These are phyloP conservation scores for Kwoniella pini DNA, from an alignment of 768 basidiomycete species.

Conservation along the genomic window DNA sequence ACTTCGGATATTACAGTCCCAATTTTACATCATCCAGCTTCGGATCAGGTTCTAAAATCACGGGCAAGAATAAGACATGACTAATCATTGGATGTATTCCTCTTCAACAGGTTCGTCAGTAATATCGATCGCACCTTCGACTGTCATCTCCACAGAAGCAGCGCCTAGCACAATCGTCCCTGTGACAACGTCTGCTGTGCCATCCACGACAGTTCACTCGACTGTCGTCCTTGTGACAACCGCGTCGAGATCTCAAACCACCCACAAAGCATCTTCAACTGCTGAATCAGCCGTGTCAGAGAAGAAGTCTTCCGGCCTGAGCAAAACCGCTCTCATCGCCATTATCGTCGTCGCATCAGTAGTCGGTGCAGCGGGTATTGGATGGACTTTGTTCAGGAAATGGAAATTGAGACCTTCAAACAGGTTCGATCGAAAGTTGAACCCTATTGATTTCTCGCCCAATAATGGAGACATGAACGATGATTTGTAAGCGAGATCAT, in stretches of 20 bases:
- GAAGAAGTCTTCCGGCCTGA: conserved; percentile 32
- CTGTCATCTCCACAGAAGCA: conserved; percentile 1
- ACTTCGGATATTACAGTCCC: too few species aligned
- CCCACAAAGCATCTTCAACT: conserved; percentile 17
- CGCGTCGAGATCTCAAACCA: conserved; percentile 10
- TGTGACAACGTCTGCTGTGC: background rate
- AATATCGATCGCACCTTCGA: conserved; percentile 2
- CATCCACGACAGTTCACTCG: conserved; percentile 7
- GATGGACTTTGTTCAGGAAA: conserved; percentile 50
- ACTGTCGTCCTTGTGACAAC: conserved; percentile 24
- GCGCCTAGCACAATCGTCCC: conserved; percentile 5
- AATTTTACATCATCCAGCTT: too few species aligned
- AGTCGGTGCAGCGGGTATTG: conserved; percentile 35
- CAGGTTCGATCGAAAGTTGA: conserved; percentile 46
- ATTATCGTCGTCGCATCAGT: conserved; percentile 50
- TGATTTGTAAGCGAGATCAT: conserved; percentile 35
- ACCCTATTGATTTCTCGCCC: conserved; percentile 52
- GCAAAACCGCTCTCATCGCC: conserved; percentile 45
- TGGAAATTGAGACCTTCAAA: conserved; percentile 48
- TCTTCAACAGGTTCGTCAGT: conserved; percentile 8
- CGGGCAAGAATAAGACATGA: background rate
- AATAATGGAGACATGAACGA: conserved; percentile 30
- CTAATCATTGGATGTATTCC: background rate
- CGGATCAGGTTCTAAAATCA: background rate
- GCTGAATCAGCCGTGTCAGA: conserved; percentile 20